Evolutionary conservation across 106 monocot genomes (phyloP).

Genomic region (Iris macrosiphon): DNA sequence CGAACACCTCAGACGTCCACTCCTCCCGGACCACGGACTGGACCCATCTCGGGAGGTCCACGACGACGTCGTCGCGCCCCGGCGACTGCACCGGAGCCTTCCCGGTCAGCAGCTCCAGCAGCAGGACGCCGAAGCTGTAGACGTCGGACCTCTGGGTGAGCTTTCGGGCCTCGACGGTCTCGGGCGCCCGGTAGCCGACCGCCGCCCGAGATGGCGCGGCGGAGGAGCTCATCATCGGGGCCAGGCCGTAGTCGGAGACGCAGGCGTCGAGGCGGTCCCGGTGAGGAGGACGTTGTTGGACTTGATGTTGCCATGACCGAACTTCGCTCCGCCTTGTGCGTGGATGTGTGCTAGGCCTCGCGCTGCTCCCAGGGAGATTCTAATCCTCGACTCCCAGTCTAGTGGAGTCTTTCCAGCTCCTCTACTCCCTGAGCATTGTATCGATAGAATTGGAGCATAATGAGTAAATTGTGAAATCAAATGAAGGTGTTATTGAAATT

Average conservation of each 20-base stretch:
- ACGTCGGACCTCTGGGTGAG: slow-evolving; percentile 44
- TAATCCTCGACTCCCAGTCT: slow-evolving; percentile 52
- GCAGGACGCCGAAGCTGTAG: slow-evolving; percentile 56
- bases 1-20: slow-evolving; percentile 16
- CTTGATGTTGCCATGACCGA: slow-evolving; percentile 62
- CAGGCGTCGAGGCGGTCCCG: slow-evolving; percentile 18
- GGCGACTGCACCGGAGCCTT: slow-evolving; percentile 36
- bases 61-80: slow-evolving; percentile 20
- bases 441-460: too few species aligned
- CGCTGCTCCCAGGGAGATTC: slow-evolving; percentile 40
- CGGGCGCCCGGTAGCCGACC: slow-evolving; percentile 46
- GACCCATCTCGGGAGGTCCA: slow-evolving; percentile 11
- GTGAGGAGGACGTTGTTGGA: slow-evolving; percentile 46
- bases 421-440: slow-evolving; percentile 37
- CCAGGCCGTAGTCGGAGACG: slow-evolving; percentile 39
- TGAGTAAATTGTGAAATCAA: too few species aligned
- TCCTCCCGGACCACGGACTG: slow-evolving; percentile 15
- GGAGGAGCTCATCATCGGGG: slow-evolving; percentile 25
- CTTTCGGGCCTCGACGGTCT: slow-evolving; percentile 26
- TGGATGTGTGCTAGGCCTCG: slow-evolving; percentile 54
- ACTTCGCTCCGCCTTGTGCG: slow-evolving; percentile 29
- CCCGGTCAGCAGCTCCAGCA: slow-evolving; percentile 54
- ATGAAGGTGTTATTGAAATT: too few species aligned
- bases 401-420: slow-evolving; percentile 20
- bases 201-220: slow-evolving; percentile 12